A percentile compares a stretch with the other conserved stretches of the same genome.
Evolutionary conservation across 345 rosid genomes (phyloP).

Genomic region (Mallotus nudiflorus): DNA sequence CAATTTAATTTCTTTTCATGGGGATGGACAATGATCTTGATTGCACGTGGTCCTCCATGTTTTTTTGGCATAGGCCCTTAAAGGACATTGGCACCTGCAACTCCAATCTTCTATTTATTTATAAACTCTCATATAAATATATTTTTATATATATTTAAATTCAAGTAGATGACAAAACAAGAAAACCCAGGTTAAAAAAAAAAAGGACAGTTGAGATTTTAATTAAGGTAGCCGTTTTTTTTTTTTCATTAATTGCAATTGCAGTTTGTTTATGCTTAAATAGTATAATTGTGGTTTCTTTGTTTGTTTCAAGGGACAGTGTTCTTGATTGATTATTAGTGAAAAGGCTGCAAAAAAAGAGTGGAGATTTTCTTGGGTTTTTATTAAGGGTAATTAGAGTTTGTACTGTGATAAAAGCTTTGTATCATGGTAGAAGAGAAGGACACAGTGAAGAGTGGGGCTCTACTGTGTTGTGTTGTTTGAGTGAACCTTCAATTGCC

Average conservation of each 20-base stretch:
- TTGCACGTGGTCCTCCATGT: constrained; percentile 56
- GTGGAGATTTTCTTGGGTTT: background rate
- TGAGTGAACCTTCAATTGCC: constrained; percentile 46
- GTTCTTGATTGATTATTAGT: too few species aligned
- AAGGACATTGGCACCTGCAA: constrained; percentile 52
- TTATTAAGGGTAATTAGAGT: background rate
- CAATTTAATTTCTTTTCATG: constrained; percentile 23
- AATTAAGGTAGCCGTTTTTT: background rate
- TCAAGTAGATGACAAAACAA: constrained; percentile 8
- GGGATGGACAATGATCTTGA: constrained; percentile 54
- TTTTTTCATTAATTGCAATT: constrained; percentile 12
- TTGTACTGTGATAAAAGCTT: constrained; percentile 7
- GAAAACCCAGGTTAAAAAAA: constrained; percentile 22
- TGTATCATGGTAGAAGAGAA: constrained; percentile 11
- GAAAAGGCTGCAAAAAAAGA: too few species aligned
- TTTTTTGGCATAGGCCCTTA: constrained; percentile 36
- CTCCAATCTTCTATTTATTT: constrained; percentile 31
- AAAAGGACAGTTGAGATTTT: constrained; percentile 8
- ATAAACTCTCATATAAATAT: constrained; percentile 11
- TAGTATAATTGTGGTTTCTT: background rate
- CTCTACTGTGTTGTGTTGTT: constrained; percentile 16
- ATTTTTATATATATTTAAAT: constrained; percentile 3
- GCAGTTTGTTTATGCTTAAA: constrained; percentile 8
- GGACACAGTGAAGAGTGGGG: constrained; percentile 24
- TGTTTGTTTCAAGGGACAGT: background rate